These are phyloP conservation scores for Zasmidium cellare DNA, from an alignment of 2,329 filamentous ascomycete genomes.

Conservation along the genomic window DNA sequence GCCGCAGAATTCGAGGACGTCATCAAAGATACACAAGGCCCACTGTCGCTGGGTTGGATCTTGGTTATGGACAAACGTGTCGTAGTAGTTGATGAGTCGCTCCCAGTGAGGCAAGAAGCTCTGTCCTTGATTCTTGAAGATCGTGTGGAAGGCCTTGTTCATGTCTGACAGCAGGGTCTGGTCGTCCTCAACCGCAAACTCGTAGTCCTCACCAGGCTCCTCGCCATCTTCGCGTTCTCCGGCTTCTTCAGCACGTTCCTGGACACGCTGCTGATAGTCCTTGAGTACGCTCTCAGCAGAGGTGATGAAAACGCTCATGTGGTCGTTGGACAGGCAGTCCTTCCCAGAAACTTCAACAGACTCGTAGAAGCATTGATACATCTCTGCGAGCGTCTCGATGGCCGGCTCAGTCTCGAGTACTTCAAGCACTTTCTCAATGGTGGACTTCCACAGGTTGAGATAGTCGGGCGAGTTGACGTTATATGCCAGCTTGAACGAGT, in stretches of 20 bases:
- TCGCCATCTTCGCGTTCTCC: conserved; percentile 78
- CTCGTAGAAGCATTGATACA: conserved; percentile 99
- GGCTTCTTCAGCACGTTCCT: conserved; percentile 78
- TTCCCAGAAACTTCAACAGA: conserved; percentile 92
- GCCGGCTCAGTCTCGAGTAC: conserved; percentile 91
- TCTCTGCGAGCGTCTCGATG: conserved; percentile 93
- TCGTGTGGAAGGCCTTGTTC: conserved; percentile 99
- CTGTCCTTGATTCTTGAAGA: conserved; percentile 93
- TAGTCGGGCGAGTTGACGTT: conserved; percentile 78
- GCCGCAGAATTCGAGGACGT: conserved; percentile 96
- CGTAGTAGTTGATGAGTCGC: conserved; percentile 79
- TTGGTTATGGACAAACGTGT: conserved; percentile 73
- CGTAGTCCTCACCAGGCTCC: conserved; percentile 73
- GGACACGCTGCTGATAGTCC: conserved; percentile 88
- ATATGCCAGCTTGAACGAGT: conserved; percentile 90
- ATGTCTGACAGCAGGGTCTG: conserved; percentile 96
- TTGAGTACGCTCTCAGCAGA: conserved; percentile 81
- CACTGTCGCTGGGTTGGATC: conserved; percentile 95
- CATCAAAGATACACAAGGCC: conserved; percentile 98
- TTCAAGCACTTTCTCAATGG: conserved; percentile 87
- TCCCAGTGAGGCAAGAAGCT: conserved; percentile 88
- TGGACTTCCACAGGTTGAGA: conserved; percentile 77
- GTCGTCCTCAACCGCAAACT: conserved; percentile 94
- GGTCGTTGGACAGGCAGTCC: conserved; percentile 71
- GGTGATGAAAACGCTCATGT: conserved; percentile 87